These are phyloP conservation scores for Suillus paluster DNA, from an alignment of 768 basidiomycete species.

Conservation along the genomic window DNA sequence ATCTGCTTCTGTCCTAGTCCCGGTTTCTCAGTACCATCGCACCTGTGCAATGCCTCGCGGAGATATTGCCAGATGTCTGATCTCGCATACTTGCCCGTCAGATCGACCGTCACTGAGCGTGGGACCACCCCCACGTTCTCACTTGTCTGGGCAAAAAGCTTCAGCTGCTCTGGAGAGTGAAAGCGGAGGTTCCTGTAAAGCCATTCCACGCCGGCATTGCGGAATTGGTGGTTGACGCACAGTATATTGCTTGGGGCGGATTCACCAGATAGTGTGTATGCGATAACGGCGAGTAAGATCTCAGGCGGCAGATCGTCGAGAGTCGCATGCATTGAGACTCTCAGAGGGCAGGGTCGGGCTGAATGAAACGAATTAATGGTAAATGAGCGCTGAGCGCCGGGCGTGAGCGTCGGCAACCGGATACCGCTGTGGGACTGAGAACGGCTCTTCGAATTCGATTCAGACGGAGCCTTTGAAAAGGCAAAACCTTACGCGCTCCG, in stretches of 20 bases:
- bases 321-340: slow-evolving; percentile 5
- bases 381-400: background rate
- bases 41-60: slow-evolving; percentile 29
- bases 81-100: slow-evolving; percentile 35
- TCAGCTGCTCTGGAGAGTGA: slow-evolving; percentile 25
- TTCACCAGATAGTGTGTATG: slow-evolving; percentile 15
- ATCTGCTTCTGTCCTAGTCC: slow-evolving; percentile 6
- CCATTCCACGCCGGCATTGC: slow-evolving; percentile 19
- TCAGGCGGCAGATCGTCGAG: slow-evolving; percentile 28
- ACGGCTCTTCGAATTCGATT: background rate
- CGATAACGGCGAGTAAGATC: slow-evolving; percentile 23
- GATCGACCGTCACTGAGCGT: slow-evolving; percentile 29
- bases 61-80: slow-evolving; percentile 33
- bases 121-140: slow-evolving; percentile 26
- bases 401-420: background rate
- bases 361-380: background rate
- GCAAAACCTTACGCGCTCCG: background rate
- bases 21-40: slow-evolving; percentile 13
- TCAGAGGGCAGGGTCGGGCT: background rate
- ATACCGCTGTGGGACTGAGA: background rate
- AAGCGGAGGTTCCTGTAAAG: slow-evolving; percentile 34
- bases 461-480: background rate
- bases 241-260: slow-evolving; percentile 27
- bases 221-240: slow-evolving; percentile 24
- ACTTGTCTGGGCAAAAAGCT: slow-evolving; percentile 16